These are phyloP conservation scores for Raphanus sativus DNA, from an alignment of 345 rosid genomes.

Conservation along the genomic window DNA sequence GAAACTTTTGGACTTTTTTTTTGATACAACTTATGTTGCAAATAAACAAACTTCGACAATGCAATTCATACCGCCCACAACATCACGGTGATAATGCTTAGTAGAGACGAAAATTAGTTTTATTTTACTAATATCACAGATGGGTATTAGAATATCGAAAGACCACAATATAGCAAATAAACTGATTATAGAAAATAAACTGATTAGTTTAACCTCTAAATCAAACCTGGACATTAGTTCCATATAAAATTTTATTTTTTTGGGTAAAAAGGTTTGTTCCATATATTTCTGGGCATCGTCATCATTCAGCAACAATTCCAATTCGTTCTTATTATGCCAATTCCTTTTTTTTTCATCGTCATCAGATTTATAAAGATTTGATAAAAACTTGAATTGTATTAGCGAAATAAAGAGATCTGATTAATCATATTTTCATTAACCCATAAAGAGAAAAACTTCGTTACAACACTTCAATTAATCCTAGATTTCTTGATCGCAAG, in stretches of 20 bases:
- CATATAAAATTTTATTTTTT: too few species aligned
- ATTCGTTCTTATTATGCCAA: background rate
- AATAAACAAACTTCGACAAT: background rate
- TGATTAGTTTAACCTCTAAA: background rate
- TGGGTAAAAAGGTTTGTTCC: background rate
- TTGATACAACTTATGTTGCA: background rate
- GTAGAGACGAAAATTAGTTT: background rate
- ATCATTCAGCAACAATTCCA: background rate
- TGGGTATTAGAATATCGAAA: background rate
- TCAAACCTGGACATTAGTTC: too few species aligned
- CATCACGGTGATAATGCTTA: background rate
- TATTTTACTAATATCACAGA: background rate
- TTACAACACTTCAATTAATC: background rate
- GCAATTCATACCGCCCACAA: background rate
- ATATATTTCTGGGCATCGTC: background rate
- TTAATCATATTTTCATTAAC: background rate
- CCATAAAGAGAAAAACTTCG: background rate
- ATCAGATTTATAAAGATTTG: background rate
- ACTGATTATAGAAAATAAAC: too few species aligned
- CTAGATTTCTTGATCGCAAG: conserved; percentile 27
- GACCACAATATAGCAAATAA: background rate
- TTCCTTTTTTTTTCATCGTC: background rate
- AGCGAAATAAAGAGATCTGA: background rate
- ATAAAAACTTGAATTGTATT: too few species aligned
- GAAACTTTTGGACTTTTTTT: too few species aligned